Evolutionary conservation across 2,329 filamentous ascomycete genomes (phyloP).

Genomic region (Didymella sp.): DNA sequence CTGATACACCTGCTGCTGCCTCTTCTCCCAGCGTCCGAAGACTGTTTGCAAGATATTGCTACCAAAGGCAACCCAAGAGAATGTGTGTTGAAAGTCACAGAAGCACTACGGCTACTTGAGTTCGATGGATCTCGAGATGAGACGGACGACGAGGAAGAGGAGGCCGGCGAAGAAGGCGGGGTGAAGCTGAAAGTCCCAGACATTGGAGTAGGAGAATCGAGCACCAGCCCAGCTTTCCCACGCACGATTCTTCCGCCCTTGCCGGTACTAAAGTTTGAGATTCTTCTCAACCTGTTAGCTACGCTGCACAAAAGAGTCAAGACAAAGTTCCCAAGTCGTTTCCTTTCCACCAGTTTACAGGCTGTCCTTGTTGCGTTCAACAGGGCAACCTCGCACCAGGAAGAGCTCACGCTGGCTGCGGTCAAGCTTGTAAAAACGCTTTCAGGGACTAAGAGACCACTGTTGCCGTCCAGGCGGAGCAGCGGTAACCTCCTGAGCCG

Average conservation of each 20-base stretch:
- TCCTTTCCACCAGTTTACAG: constrained; percentile 77
- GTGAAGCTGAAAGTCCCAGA: constrained; percentile 30
- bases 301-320: constrained; percentile 77
- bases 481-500: constrained; percentile 54
- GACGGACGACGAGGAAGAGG: constrained; percentile 55
- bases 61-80: constrained; percentile 80
- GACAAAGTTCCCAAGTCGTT: constrained; percentile 78
- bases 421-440: constrained; percentile 75
- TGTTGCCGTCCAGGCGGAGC: constrained; percentile 65
- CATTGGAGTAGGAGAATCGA: constrained; percentile 42
- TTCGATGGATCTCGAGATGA: constrained; percentile 61
- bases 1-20: constrained; percentile 76
- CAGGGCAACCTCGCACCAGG: constrained; percentile 60
- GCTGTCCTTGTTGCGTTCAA: constrained; percentile 73
- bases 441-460: constrained; percentile 70
- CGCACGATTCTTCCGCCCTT: constrained; percentile 46
- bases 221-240: constrained; percentile 37
- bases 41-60: constrained; percentile 76
- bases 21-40: constrained; percentile 69
- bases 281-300: constrained; percentile 73
- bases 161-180: constrained; percentile 37
- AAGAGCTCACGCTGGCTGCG: constrained; percentile 72
- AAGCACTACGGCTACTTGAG: constrained; percentile 69
- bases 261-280: constrained; percentile 66
- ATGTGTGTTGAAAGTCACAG: constrained; percentile 80